Percentiles rank a stretch among this genome's conserved stretches.
phyloP scores from a whole-genome alignment of 305 asterid genomes.

The Fraxinus floribunda region DNA sequence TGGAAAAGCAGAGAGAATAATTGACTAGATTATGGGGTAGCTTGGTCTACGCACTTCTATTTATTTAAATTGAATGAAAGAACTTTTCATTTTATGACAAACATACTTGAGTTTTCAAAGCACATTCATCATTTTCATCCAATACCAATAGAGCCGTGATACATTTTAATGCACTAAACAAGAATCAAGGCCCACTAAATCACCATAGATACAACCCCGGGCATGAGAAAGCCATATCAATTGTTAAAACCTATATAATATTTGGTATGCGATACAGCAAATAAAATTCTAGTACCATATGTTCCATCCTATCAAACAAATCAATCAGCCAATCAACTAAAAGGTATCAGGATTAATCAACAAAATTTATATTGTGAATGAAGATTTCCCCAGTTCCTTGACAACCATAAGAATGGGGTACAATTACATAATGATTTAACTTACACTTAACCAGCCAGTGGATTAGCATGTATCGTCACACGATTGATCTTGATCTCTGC shows the following conservation, averaged over 20 bases:
- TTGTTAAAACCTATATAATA: neutral
- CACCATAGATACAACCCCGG: neutral
- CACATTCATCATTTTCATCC: neutral
- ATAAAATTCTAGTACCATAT: neutral
- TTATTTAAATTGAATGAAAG: neutral
- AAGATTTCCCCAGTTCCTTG: slow-evolving; percentile 6
- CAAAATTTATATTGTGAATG: neutral
- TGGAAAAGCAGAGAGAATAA: neutral
- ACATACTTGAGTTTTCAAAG: no score
- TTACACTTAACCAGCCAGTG: slow-evolving; percentile 70
- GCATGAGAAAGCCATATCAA: neutral
- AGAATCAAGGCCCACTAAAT: neutral
- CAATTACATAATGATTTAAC: neutral
- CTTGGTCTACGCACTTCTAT: neutral
- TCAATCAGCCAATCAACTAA: neutral
- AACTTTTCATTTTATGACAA: neutral
- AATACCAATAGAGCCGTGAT: neutral
- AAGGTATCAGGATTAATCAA: neutral
- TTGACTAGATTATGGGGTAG: neutral
- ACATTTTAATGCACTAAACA: neutral
- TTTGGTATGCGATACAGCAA: neutral
- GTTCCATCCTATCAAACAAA: neutral
- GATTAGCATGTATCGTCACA: slow-evolving; percentile 88
- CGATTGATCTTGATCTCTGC: slow-evolving; percentile 91
- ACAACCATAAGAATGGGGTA: neutral